Evolutionary conservation across 2,329 filamentous ascomycete genomes (phyloP), one percentile per base, ranked within the genome.

Genomic region (Cadophora sp.): DNA sequence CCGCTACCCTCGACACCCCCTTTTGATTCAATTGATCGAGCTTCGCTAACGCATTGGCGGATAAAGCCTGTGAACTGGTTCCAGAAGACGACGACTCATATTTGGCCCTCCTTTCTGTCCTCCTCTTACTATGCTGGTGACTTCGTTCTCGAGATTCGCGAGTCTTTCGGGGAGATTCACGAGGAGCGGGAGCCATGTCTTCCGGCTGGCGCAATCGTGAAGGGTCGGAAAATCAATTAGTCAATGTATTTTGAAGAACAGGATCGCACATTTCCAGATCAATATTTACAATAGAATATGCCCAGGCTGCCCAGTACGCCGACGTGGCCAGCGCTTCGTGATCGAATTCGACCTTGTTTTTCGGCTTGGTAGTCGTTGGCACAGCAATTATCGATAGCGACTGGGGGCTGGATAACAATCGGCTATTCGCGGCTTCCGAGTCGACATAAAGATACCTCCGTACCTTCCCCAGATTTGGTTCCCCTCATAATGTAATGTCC

Each of bases 11-110:
- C 4, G 60, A 53, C 9, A 67, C 67, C 58, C 72, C 66, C 22
- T 74, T 69, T 59, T 73, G 71, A 72, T 78, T 76, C 8, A 77
- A 69, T 16, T 71, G 68, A 53, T 79, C 75, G 4, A 79, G 69
- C 65, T 73, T 74, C 19, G 75, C 72, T 48, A 79, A 40, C 5
- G 77, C 73, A 72, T 78, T 73, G 34, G 73, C 73, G 34, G 77
- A 78, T 55, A 79, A 60, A 24, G 72, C 64, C 50, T 77, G 75
- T 26, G 74, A 73, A 29, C 69, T 73, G 7, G 73, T 68, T 53
- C 74, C 68, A 14, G 76, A 76, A 19, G 72, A 67, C 24, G 72
- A 59, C 1, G 67, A 53, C 12, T 72, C 65, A 19, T 71, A 70
- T 70, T 66, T 72, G 22, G 73, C 51, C 68, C 71, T 73, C 43